Evolutionary conservation across 495 filamentous ascomycete genomes (phyloP).

Genomic region (Xylaria grammica): DNA sequence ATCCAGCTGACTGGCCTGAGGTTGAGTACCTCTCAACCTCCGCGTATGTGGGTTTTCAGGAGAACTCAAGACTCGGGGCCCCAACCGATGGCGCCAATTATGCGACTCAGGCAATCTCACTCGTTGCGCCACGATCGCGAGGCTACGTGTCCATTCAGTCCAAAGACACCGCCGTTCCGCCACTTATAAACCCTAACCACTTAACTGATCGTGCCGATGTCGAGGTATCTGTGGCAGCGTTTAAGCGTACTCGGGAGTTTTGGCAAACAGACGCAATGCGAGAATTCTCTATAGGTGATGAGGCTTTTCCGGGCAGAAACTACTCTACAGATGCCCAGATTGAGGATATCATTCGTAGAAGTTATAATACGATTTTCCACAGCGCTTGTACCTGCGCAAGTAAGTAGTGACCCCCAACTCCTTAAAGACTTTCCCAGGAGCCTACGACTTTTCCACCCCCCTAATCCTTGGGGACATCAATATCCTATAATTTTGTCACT

Average conservation of each 20-base stretch:
- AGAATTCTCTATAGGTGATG: slow-evolving; percentile 48
- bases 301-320: slow-evolving; percentile 53
- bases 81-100: slow-evolving; percentile 53
- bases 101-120: slow-evolving; percentile 44
- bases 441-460: no score
- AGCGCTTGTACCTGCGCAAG: slow-evolving; percentile 59
- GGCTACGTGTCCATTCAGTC: slow-evolving; percentile 61
- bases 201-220: slow-evolving; percentile 58
- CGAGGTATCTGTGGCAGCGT: slow-evolving; percentile 59
- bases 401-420: no score
- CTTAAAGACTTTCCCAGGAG: no score
- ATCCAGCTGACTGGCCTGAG: slow-evolving; percentile 64
- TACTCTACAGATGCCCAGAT: slow-evolving; percentile 59
- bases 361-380: slow-evolving; percentile 54
- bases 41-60: slow-evolving; percentile 33
- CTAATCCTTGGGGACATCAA: no score
- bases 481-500: no score
- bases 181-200: slow-evolving; percentile 61
- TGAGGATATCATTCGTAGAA: slow-evolving; percentile 44
- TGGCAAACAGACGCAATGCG: slow-evolving; percentile 35
- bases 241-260: slow-evolving; percentile 56
- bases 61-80: slow-evolving; percentile 39
- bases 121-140: slow-evolving; percentile 57
- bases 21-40: slow-evolving; percentile 51
- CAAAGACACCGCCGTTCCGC: slow-evolving; percentile 47